These are phyloP conservation scores for Globisporangium camurandrum DNA, from an alignment of 352 stramenopile genomes.

Conservation along the genomic window DNA sequence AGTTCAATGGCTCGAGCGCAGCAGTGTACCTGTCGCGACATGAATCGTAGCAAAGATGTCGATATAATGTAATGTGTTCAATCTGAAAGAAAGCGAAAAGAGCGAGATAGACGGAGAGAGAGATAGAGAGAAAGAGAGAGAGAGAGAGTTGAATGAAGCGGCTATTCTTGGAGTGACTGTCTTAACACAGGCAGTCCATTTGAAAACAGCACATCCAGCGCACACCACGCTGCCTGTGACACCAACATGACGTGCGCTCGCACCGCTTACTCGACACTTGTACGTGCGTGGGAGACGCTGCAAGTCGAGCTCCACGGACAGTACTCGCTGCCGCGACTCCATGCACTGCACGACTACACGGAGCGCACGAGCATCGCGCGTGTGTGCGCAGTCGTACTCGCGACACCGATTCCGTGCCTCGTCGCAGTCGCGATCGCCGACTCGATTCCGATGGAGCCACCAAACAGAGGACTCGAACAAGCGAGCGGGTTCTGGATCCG, in stretches of 20 bases:
- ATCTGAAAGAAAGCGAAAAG: too few relatives aligned
- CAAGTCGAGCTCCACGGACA: slow-evolving; percentile 34
- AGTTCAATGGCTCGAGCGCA: slow-evolving; percentile 47
- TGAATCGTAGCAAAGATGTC: slow-evolving; percentile 11
- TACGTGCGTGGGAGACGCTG: slow-evolving; percentile 16
- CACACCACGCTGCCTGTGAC: neutral
- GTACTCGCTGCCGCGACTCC: slow-evolving; percentile 16
- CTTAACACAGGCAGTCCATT: too few relatives aligned
- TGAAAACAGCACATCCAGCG: neutral
- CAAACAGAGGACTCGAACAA: neutral
- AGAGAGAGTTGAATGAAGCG: too few relatives aligned
- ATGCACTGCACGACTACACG: neutral
- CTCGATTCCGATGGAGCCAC: slow-evolving; percentile 5
- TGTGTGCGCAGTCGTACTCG: neutral
- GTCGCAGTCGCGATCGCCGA: neutral
- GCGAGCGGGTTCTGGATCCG: slow-evolving; percentile 1
- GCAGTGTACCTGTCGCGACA: slow-evolving; percentile 46
- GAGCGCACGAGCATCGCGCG: neutral
- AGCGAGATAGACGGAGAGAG: neutral
- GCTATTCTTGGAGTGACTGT: too few relatives aligned
- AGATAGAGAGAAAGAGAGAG: neutral
- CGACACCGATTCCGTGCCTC: slow-evolving; percentile 4
- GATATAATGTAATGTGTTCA: too few relatives aligned
- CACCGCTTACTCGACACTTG: neutral
- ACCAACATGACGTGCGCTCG: neutral